Conservation (phyloP, 2,329 filamentous ascomycete genomes). For the Calonectria multiphialidica region DNA sequence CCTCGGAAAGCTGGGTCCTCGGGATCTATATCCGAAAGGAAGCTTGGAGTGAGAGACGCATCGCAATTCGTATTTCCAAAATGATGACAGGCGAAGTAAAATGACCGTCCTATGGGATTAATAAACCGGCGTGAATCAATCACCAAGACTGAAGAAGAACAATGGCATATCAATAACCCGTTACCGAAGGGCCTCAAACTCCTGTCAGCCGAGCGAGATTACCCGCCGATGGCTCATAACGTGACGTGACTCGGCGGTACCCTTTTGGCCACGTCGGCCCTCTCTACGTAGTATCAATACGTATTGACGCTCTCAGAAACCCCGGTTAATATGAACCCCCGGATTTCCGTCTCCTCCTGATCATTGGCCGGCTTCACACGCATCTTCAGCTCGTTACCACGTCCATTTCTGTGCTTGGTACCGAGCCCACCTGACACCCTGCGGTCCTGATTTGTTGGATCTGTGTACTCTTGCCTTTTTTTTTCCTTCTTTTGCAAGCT, state of each 20-base stretch:
- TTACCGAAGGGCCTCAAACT: constrained; percentile 4
- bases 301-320: not conserved
- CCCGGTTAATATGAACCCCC: constrained; percentile 21
- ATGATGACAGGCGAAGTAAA: not conserved
- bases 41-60: not conserved
- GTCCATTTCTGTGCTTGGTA: not conserved
- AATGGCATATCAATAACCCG: not conserved
- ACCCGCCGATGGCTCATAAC: constrained; percentile 18
- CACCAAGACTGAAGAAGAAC: not conserved
- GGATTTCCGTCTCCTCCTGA: constrained; percentile 15
- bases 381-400: constrained; percentile 20
- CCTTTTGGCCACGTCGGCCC: constrained; percentile 24
- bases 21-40: not conserved
- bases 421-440: constrained; percentile 6
- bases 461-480: not conserved
- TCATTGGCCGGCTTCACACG: constrained; percentile 18
- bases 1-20: not conserved
- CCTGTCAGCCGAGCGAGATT: constrained; percentile 19
- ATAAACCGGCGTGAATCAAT: not conserved
- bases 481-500: not conserved
- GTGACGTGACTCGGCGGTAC: constrained; percentile 19
- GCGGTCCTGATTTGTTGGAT: constrained; percentile 17
- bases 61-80: not conserved
- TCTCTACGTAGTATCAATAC: constrained; percentile 12
- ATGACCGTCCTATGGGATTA: not conserved